Conservation (phyloP, 2,329 filamentous ascomycete species). For the Colletotrichum camelliae region DNA sequence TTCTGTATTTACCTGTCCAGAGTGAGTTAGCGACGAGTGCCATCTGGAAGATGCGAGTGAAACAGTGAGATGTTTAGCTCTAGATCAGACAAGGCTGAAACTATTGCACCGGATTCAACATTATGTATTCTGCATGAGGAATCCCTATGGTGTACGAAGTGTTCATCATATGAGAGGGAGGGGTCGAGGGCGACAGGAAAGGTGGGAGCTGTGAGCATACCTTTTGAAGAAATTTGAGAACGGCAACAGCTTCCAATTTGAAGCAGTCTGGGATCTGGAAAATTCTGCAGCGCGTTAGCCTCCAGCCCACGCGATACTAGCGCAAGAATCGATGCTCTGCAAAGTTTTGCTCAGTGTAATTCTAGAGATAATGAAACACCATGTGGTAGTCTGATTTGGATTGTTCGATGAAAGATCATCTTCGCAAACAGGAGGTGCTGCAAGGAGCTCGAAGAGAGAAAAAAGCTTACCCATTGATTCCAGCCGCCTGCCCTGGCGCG, state of each 20-base stretch:
- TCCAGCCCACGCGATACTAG: not conserved
- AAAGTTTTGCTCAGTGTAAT: slow-evolving; percentile 60
- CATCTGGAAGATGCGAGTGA: slow-evolving; percentile 23
- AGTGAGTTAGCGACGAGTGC: slow-evolving; percentile 40
- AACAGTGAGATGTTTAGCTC: slow-evolving; percentile 33
- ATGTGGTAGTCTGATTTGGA: slow-evolving; percentile 65
- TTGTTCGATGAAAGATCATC: slow-evolving; percentile 60
- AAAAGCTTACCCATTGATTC: slow-evolving; percentile 15
- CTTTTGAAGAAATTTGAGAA: slow-evolving; percentile 8
- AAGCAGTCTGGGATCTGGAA: slow-evolving; percentile 3
- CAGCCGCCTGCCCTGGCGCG: not conserved
- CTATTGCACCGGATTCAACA: slow-evolving; percentile 66
- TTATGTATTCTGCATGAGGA: slow-evolving; percentile 71
- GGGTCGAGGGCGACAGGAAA: slow-evolving; percentile 3
- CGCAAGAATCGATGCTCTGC: not conserved
- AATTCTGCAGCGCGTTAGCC: slow-evolving; percentile 9
- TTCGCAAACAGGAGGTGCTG: slow-evolving; percentile 26
- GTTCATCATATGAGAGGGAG: slow-evolving; percentile 59
- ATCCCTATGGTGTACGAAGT: slow-evolving; percentile 67
- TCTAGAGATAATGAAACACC: slow-evolving; percentile 59
- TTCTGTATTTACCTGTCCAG: slow-evolving; percentile 46
- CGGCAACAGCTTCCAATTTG: slow-evolving; percentile 51
- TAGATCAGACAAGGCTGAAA: slow-evolving; percentile 74
- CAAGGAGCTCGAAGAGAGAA: not conserved
- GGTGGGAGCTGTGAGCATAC: not conserved